Percentiles rank a stretch among this genome's conserved stretches.
phyloP scores from a whole-genome alignment of 1,284 basidiomycete species.

The Abortiporus biennis region DNA sequence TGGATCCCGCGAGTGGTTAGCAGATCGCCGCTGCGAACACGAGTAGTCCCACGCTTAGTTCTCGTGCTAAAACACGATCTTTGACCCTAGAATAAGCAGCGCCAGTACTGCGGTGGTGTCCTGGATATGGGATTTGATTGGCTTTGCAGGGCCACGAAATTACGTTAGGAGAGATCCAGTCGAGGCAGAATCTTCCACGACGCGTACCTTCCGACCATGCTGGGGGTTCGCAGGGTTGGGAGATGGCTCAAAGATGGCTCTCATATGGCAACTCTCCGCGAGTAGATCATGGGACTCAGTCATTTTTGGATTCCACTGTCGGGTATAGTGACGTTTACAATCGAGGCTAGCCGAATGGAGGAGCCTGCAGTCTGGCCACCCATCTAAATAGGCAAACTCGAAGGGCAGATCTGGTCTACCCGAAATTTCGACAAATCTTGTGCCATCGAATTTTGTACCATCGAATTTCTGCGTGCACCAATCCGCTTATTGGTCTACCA shows the following conservation, averaged over 20 bases:
- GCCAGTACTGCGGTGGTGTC: no score
- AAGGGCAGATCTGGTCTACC: slow-evolving; percentile 20
- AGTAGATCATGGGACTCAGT: slow-evolving; percentile 21
- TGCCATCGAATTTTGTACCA: no score
- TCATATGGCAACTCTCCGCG: slow-evolving; percentile 8
- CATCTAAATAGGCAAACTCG: slow-evolving; percentile 26
- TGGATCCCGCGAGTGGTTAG: no score
- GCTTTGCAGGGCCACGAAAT: slow-evolving; percentile 3
- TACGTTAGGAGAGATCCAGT: slow-evolving; percentile 6
- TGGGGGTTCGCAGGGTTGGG: not conserved
- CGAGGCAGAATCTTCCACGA: not conserved
- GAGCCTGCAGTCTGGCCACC: slow-evolving; percentile 21
- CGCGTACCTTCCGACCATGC: slow-evolving; percentile 1
- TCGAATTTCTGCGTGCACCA: slow-evolving; percentile 10
- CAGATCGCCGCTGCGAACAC: no score
- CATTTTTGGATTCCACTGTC: slow-evolving; percentile 15
- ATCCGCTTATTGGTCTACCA: slow-evolving; percentile 10
- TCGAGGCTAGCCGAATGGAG: slow-evolving; percentile 25
- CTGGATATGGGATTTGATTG: slow-evolving; percentile 6
- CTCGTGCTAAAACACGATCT: no score
- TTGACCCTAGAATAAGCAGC: no score
- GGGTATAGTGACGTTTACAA: slow-evolving; percentile 13
- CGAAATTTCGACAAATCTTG: slow-evolving; percentile 18
- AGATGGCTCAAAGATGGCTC: slow-evolving; percentile 1
- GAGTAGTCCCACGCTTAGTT: no score